Conservation (phyloP, 768 basidiomycete species). For the Pleurotus tuber-regium region DNA sequence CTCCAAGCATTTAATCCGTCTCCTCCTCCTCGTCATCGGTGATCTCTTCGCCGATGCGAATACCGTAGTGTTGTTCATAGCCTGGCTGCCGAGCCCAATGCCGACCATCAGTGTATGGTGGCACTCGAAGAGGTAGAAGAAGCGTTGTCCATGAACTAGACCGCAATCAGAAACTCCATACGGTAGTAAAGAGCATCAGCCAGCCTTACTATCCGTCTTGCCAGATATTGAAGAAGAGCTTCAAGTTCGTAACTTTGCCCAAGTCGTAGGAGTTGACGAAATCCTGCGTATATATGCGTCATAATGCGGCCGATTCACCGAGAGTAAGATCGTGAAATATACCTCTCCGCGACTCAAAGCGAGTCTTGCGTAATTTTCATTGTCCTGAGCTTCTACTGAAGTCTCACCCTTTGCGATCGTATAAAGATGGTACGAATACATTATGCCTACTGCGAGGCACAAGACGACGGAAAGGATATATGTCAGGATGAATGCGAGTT, state of each 20-base stretch:
- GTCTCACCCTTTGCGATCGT: constrained; percentile 77
- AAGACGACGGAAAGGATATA: constrained; percentile 79
- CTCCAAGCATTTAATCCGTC: constrained; percentile 8
- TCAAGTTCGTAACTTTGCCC: constrained; percentile 70
- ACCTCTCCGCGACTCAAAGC: constrained; percentile 74
- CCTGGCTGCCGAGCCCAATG: constrained; percentile 74
- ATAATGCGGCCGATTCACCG: background rate
- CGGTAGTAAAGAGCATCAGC: background rate
- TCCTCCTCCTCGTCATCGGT: constrained; percentile 80
- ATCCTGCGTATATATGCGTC: constrained; percentile 34
- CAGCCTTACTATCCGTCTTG: constrained; percentile 73
- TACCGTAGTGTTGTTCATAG: constrained; percentile 55
- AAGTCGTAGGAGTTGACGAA: constrained; percentile 94
- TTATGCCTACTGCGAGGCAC: constrained; percentile 68
- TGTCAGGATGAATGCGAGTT: constrained; percentile 63
- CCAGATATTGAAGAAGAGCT: constrained; percentile 86
- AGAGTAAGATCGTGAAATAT: constrained; percentile 18
- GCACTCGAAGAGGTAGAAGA: constrained; percentile 75
- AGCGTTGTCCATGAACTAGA: constrained; percentile 73
- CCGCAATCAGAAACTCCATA: background rate
- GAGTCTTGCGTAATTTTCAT: constrained; percentile 68
- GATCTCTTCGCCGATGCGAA: constrained; percentile 78
- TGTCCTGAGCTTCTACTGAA: constrained; percentile 86
- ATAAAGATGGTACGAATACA: constrained; percentile 74
- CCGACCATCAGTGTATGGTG: constrained; percentile 83